Evolutionary conservation across 768 basidiomycete species (phyloP), one percentile per base, ranked within the genome.

Genomic region (Exidia glandulosa): DNA sequence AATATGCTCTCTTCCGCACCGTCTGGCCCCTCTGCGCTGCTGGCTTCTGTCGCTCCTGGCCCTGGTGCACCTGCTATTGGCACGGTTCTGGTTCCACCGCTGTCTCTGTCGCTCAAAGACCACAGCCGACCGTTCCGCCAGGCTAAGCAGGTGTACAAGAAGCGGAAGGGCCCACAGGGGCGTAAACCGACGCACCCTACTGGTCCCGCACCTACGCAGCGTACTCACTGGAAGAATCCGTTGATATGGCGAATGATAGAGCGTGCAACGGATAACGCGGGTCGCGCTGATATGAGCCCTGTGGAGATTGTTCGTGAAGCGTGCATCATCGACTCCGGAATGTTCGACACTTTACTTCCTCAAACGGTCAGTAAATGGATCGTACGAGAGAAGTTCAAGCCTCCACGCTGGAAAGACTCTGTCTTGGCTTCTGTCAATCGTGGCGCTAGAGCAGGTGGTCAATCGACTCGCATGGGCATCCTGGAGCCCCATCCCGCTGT

Each of bases 321-420:
- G 86, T 94, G 85, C 71, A 77, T 1, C 91, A 94, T 72, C 91
- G 81, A 66, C 82, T 83, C 60, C 82, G 87, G 32, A 87, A 89
- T 89, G 62, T 37, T 70, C 59, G 25, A 41, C 29, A 19, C 14
- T 9, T 14, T 32, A 3, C 31, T 32, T 23, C 32, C 50, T 19
- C 10, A 10, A 4, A 13, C 12, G 1, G 41, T 45, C 16, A 19
- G 41, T 10, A 14, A 23, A 12, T 45, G 41, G 41, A 45, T 45
- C 3, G 41, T 19, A 12, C 7, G 16, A 27, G 14, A 19, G 7
- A 14, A 13, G 2, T 5, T 1, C 2, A 23, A 10, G 5, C 16
- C 10, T 10, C 41, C 41, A 3, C 41, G 16, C 41, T 45, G 41
- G 41, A 45, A 45, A 23, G 16, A 10, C 10, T 19, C 9, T 5